Evolutionary conservation across 441 rosid species (phyloP).

Genomic region (Hura crepitans): DNA sequence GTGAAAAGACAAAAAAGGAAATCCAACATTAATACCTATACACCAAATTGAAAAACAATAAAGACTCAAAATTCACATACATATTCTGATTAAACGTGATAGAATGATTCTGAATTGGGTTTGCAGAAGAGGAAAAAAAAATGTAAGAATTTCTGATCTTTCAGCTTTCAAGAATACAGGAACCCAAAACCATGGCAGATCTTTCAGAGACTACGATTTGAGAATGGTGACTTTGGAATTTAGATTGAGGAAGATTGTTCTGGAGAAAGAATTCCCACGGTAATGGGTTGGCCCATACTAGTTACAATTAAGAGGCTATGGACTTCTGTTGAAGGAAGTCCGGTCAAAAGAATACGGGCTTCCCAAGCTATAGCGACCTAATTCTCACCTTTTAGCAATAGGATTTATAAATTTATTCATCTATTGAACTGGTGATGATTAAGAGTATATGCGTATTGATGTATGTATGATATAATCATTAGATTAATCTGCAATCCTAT

Average conservation of each 20-base stretch:
- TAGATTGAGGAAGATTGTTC: background rate
- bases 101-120: slow-evolving; percentile 5
- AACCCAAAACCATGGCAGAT: background rate
- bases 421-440: too few species aligned
- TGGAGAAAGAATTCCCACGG: background rate
- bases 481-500: too few species aligned
- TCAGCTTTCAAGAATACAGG: background rate
- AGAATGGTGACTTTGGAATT: too few species aligned
- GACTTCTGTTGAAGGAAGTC: too few species aligned
- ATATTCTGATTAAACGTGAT: slow-evolving; percentile 9
- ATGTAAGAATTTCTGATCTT: background rate
- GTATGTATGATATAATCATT: too few species aligned
- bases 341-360: too few species aligned
- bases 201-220: too few species aligned
- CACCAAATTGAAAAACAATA: background rate
- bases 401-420: too few species aligned
- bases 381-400: too few species aligned
- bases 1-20: background rate
- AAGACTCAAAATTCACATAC: slow-evolving; percentile 11
- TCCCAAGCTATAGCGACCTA: too few species aligned
- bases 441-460: too few species aligned
- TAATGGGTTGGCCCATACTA: background rate
- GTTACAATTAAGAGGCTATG: too few species aligned
- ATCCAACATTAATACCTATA: background rate
- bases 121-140: background rate